Conservation (phyloP, 2,329 filamentous ascomycete species). For the Grosmannia clavigera region DNA sequence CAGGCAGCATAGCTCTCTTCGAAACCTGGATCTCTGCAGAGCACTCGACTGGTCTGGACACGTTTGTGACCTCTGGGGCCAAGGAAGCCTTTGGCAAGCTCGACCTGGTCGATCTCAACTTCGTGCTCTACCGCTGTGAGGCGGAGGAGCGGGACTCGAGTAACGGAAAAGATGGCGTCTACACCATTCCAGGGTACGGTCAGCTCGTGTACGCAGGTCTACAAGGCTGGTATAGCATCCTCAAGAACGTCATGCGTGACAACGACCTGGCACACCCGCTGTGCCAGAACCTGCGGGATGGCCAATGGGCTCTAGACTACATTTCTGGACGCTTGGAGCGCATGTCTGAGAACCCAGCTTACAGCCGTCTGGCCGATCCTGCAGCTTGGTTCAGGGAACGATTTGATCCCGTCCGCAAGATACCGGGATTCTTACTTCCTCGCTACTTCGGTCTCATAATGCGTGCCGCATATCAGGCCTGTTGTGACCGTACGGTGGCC, state of each 20-base stretch:
- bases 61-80: slow-evolving; percentile 72
- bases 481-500: slow-evolving; percentile 63
- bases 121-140: slow-evolving; percentile 81
- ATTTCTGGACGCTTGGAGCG: slow-evolving; percentile 66
- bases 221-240: slow-evolving; percentile 96
- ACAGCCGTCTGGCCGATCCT: slow-evolving; percentile 49
- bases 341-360: slow-evolving; percentile 50
- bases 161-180: slow-evolving; percentile 71
- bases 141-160: slow-evolving; percentile 75
- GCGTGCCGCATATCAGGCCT: slow-evolving; percentile 76
- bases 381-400: slow-evolving; percentile 71
- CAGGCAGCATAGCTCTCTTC: slow-evolving; percentile 87
- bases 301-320: slow-evolving; percentile 88
- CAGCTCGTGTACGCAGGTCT: slow-evolving; percentile 86
- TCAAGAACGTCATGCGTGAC: slow-evolving; percentile 71
- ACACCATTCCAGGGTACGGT: slow-evolving; percentile 73
- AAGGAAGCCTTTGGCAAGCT: slow-evolving; percentile 65
- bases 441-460: slow-evolving; percentile 87
- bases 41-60: slow-evolving; percentile 71
- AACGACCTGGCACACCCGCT: slow-evolving; percentile 90
- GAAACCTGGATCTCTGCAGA: slow-evolving; percentile 94
- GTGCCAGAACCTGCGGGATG: slow-evolving; percentile 83
- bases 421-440: slow-evolving; percentile 83
- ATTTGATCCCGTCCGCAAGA: slow-evolving; percentile 71
- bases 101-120: slow-evolving; percentile 75